A percentile compares a stretch with the other conserved stretches of the same genome.
Evolutionary conservation across 495 filamentous ascomycete genomes (phyloP).

Genomic region (Neurospora sp.): DNA sequence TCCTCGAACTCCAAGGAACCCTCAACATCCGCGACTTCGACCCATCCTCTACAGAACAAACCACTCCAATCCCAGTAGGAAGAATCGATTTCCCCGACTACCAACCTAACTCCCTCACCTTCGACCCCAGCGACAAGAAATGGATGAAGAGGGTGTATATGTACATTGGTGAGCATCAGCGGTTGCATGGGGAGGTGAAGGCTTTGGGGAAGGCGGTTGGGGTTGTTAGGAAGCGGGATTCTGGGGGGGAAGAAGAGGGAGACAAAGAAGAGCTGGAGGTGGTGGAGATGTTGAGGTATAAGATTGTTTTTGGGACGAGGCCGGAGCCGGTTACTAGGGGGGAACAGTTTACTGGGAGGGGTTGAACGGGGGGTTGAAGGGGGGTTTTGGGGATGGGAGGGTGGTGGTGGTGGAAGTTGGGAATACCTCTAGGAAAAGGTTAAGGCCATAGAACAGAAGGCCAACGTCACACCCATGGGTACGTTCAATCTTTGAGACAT

Average conservation of each 20-base stretch:
- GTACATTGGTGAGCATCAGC: slow-evolving; percentile 81
- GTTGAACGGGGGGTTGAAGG: neutral
- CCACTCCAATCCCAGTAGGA: slow-evolving; percentile 49
- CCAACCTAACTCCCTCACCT: slow-evolving; percentile 29
- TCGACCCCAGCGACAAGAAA: slow-evolving; percentile 34
- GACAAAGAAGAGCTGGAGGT: slow-evolving; percentile 43
- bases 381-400: neutral
- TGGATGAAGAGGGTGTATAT: slow-evolving; percentile 89
- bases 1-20: slow-evolving; percentile 83
- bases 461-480: too few relatives aligned
- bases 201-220: slow-evolving; percentile 69
- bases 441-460: too few relatives aligned
- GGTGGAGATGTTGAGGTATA: slow-evolving; percentile 79
- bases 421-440: too few relatives aligned
- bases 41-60: slow-evolving; percentile 3
- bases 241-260: slow-evolving; percentile 4
- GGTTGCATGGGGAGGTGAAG: slow-evolving; percentile 83
- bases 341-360: neutral
- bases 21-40: slow-evolving; percentile 51
- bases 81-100: slow-evolving; percentile 74
- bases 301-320: slow-evolving; percentile 74
- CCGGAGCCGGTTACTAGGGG: slow-evolving; percentile 66
- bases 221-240: slow-evolving; percentile 42
- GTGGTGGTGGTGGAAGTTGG: neutral
- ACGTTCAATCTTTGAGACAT: too few relatives aligned